Evolutionary conservation across 108 stramenopile species (phyloP).

Genomic region (Cyclotella sp.): DNA sequence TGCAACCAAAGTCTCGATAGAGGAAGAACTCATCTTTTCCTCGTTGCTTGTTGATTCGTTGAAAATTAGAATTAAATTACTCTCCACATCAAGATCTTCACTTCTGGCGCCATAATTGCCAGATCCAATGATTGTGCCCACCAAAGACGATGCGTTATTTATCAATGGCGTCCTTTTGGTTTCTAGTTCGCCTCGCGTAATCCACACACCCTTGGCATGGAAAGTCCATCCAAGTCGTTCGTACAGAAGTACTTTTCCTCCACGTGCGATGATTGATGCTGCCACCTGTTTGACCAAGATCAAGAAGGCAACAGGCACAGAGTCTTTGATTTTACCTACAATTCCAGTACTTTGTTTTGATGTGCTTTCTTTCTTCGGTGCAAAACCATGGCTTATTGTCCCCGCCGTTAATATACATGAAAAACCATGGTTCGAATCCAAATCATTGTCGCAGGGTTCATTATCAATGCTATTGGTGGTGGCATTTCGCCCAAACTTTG

Average conservation of each 20-base stretch:
- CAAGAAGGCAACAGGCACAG: constrained; percentile 80
- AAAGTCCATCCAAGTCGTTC: constrained; percentile 83
- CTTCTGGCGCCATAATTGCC: constrained; percentile 83
- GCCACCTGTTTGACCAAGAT: constrained; percentile 55
- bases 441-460: too few relatives aligned
- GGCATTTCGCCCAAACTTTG: constrained; percentile 28
- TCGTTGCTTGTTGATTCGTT: constrained; percentile 14
- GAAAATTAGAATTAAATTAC: constrained; percentile 77
- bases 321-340: constrained; percentile 69
- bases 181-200: constrained; percentile 27
- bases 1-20: constrained; percentile 27
- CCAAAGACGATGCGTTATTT: constrained; percentile 36
- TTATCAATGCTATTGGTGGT: neutral
- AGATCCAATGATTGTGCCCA: constrained; percentile 71
- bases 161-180: neutral
- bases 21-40: neutral
- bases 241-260: constrained; percentile 65
- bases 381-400: constrained; percentile 76
- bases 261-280: constrained; percentile 25
- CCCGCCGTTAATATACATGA: constrained; percentile 77
- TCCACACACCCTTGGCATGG: constrained; percentile 89
- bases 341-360: constrained; percentile 24
- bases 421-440: constrained; percentile 6
- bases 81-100: constrained; percentile 79
- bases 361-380: constrained; percentile 59